A percentile compares a stretch with the other conserved stretches of the same genome.
Conservation (phyloP, 2,329 filamentous ascomycete genomes). For the Phyllosticta citriasiana region DNA sequence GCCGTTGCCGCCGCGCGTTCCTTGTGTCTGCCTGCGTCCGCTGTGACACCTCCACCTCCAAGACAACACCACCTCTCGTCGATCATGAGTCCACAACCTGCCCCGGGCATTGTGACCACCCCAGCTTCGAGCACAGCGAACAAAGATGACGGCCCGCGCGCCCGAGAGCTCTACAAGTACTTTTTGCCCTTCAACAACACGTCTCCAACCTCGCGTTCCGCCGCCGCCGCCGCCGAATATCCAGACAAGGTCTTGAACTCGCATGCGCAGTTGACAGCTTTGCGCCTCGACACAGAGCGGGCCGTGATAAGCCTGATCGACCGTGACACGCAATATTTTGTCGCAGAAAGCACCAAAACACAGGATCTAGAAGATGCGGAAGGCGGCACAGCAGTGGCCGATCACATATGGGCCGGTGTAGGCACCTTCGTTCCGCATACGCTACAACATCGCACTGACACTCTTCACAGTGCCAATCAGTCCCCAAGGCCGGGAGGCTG, state of each 20-base stretch:
- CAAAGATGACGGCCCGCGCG: slow-evolving; percentile 12
- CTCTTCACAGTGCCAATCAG: slow-evolving; percentile 17
- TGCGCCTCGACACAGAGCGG: slow-evolving; percentile 26
- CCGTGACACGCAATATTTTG: slow-evolving; percentile 37
- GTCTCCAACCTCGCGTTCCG: neutral
- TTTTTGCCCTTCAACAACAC: slow-evolving; percentile 15
- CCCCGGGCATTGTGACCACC: neutral
- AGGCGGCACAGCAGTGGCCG: slow-evolving; percentile 20
- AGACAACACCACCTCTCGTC: neutral
- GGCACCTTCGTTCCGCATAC: neutral
- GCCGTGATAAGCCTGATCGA: slow-evolving; percentile 38
- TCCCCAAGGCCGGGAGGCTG: slow-evolving; percentile 24
- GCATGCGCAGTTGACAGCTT: slow-evolving; percentile 27
- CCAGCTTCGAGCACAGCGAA: neutral
- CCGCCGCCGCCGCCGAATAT: neutral
- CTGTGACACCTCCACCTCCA: neutral
- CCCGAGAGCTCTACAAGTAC: slow-evolving; percentile 22
- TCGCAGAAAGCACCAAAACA: slow-evolving; percentile 41
- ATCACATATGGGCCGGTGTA: slow-evolving; percentile 27
- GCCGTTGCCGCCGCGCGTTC: neutral
- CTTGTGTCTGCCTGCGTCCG: neutral
- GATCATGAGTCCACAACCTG: neutral
- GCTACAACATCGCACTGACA: neutral
- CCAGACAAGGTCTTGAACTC: slow-evolving; percentile 25
- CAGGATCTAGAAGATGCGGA: slow-evolving; percentile 27